These are phyloP conservation scores for Neurospora sp. DNA, from an alignment of 495 filamentous ascomycete species.

Conservation along the genomic window DNA sequence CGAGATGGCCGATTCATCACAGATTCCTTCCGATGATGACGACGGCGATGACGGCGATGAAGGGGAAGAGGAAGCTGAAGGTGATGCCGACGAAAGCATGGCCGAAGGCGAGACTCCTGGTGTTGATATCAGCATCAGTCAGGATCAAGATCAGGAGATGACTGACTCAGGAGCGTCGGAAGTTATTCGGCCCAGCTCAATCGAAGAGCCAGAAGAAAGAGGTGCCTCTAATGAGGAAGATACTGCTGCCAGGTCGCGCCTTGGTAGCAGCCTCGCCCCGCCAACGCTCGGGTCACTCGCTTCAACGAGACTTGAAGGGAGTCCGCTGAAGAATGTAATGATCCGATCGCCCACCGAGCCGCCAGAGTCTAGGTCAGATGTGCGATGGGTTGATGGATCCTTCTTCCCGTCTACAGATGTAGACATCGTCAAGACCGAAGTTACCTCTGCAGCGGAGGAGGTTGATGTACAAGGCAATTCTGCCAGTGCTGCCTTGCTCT, in stretches of 20 bases:
- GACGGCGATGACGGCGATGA: constrained; percentile 36
- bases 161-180: constrained; percentile 16
- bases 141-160: constrained; percentile 17
- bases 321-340: constrained; percentile 38
- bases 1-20: constrained; percentile 44
- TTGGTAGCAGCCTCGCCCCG: constrained; percentile 1
- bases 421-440: not conserved
- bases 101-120: constrained; percentile 24
- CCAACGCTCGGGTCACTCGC: constrained; percentile 4
- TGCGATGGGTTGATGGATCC: not conserved
- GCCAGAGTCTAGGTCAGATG: constrained; percentile 30
- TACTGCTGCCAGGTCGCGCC: constrained; percentile 15
- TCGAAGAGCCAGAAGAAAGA: constrained; percentile 19
- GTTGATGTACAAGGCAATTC: not conserved
- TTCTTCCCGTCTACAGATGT: not conserved
- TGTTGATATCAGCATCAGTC: constrained; percentile 13
- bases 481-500: not conserved
- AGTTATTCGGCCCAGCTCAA: constrained; percentile 10
- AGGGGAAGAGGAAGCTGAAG: constrained; percentile 30
- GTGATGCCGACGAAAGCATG: constrained; percentile 25
- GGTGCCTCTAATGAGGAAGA: constrained; percentile 11
- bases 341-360: constrained; percentile 25
- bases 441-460: constrained; percentile 2
- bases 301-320: constrained; percentile 29
- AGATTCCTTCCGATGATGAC: constrained; percentile 48